Evolutionary conservation across 768 basidiomycete species (phyloP), one percentile per base, ranked within the genome.

Genomic region (Trametes sanguinea): DNA sequence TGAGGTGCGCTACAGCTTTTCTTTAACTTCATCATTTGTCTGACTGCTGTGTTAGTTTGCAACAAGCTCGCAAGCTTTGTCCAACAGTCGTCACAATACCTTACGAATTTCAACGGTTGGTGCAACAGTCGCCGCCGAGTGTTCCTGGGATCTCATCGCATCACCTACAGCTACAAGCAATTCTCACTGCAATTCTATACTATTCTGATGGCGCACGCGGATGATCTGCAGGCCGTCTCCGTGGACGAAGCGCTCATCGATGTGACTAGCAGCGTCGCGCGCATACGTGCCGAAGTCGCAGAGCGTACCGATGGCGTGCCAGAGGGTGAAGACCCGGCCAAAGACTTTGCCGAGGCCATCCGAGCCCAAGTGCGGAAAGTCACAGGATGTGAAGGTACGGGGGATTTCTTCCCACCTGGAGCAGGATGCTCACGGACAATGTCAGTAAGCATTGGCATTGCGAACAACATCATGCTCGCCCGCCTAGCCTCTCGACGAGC

Each of bases 231-330:
- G 75, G 95, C 95, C 2, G 95, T 98, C 14, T 96, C 94, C 2
- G 92, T 98, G 5, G 97, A 99, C 63, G 97, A 99, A 72, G 96
- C 94, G 0, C 81, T 98, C 27, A 86, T 98, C 62, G 95, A 98
- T 60, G 92, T 95, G 14, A 88, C 92, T 0, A 81, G 76, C 4
- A 78, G 81, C 0, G 81, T 91, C 43, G 78, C 76, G 11, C 80
- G 74, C 43, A 72, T 73, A 61, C 64, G 65, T 6, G 55, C 62
- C 1, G 65, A 64, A 43, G 60, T 69, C 77, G 62, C 71, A 76
- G 42, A 73, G 71, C 51, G 65, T 61, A 22, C 72, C 72, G 63
- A 68, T 65, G 27, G 33, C 8, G 51, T 57, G 2, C 37, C 43
- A 9, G 60, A 60, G 62, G 51, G 64, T 13, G 51, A 67, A 0